Percentiles rank a stretch among this genome's conserved stretches.
These are phyloP conservation scores for Myriangium duriaei DNA, from an alignment of 2,329 filamentous ascomycete genomes.

Conservation along the genomic window DNA sequence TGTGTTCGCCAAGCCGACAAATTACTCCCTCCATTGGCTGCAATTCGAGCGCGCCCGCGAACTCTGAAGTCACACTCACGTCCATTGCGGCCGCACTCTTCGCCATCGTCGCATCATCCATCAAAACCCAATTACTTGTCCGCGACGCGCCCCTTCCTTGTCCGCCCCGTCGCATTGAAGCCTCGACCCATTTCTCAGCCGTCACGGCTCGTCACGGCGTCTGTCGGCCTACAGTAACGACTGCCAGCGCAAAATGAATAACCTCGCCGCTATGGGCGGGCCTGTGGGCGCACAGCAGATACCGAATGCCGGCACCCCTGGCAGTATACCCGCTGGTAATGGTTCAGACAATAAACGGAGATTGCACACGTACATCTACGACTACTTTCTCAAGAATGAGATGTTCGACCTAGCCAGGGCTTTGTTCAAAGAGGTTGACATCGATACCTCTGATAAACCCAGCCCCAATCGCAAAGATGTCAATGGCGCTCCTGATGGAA, in stretches of 20 bases:
- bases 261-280: slow-evolving; percentile 53
- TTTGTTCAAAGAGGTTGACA: slow-evolving; percentile 41
- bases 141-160: background rate
- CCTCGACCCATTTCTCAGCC: background rate
- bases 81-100: background rate
- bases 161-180: slow-evolving; percentile 1
- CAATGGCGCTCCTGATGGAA: slow-evolving; percentile 56
- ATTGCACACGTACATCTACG: slow-evolving; percentile 81
- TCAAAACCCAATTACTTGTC: background rate
- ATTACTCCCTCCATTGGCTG: background rate
- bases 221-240: background rate
- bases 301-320: slow-evolving; percentile 13
- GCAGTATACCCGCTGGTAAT: slow-evolving; percentile 18
- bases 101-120: slow-evolving; percentile 1
- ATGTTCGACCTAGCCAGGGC: slow-evolving; percentile 75
- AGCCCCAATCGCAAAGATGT: slow-evolving; percentile 51
- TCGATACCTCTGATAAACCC: slow-evolving; percentile 45
- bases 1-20: background rate
- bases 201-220: background rate
- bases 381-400: slow-evolving; percentile 76
- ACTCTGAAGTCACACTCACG: too few species aligned
- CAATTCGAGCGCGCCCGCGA: background rate
- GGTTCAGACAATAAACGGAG: slow-evolving; percentile 16
- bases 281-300: slow-evolving; percentile 51
- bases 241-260: slow-evolving; percentile 47